These are phyloP conservation scores for Penicillium atrosanguineum DNA, from an alignment of 495 filamentous ascomycete species.

Conservation along the genomic window DNA sequence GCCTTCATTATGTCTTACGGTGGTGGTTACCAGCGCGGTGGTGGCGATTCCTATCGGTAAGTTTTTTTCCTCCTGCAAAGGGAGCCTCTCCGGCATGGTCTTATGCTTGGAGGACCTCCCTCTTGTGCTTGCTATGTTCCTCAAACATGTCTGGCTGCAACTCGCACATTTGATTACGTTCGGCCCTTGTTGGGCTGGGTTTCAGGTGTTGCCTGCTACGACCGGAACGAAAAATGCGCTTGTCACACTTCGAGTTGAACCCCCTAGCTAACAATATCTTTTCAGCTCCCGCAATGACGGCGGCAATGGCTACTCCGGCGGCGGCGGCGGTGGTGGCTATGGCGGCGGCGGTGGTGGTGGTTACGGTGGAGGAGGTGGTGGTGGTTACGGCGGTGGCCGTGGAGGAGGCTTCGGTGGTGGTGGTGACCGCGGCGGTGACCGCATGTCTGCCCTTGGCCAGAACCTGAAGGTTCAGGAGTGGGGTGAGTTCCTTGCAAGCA, in stretches of 20 bases:
- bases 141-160: neutral
- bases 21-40: constrained; percentile 57
- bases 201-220: neutral
- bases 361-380: constrained; percentile 47
- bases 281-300: constrained; percentile 46
- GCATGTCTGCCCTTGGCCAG: constrained; percentile 88
- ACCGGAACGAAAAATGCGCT: neutral
- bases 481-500: constrained; percentile 55
- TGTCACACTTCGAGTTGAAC: neutral
- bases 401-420: constrained; percentile 45
- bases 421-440: constrained; percentile 66
- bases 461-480: constrained; percentile 81
- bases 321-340: constrained; percentile 41
- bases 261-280: neutral
- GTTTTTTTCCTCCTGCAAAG: constrained; percentile 15
- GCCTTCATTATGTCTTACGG: constrained; percentile 66
- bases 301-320: constrained; percentile 41
- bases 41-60: constrained; percentile 46
- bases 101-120: neutral
- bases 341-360: constrained; percentile 53
- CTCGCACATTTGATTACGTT: neutral
- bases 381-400: constrained; percentile 47
- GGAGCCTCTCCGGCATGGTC: neutral
- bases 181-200: neutral
- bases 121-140: neutral